Evolutionary conservation across 2,329 filamentous ascomycete species (phyloP), one percentile per base, ranked within the genome.

Genomic region (Ophiostoma sp.): DNA sequence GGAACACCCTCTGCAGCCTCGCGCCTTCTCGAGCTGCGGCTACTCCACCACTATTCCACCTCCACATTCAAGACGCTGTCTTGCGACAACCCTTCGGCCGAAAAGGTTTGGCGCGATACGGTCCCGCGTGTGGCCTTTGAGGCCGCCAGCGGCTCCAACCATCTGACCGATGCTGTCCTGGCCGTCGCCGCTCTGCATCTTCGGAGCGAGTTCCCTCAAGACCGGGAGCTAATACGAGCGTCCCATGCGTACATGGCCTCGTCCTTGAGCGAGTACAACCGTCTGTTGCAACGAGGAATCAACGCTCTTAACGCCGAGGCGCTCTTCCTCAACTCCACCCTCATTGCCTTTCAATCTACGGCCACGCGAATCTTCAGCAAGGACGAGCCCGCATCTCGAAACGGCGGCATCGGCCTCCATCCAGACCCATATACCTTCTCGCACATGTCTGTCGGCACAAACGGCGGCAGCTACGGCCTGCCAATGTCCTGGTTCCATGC

Each of bases 331-430:
- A 89, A 86, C 0, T 81, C 86, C 1, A 81, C 86, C 2, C 79
- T 89, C 73, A 86, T 92, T 75, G 80, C 89, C 74, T 87, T 92
- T 76, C 82, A 92, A 75, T 80, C 89, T 72, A 83, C 86, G 41
- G 81, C 90, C 55, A 82, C 86, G 65, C 79, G 89, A 73, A 82
- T 87, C 69, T 88, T 88, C 70, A 81, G 82, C 69, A 84, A 86
- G 66, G 84, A 87, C 68, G 85, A 87, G 67, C 70, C 67, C 5
- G 6, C 60, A 45, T 6, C 45, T 5, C 38, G 47, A 9, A 42
- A 44, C 45, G 27, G 41, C 55, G 36, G 12, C 42, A 18, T 49
- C 42, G 49, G 65, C 66, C n/a, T 67, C 68, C 60, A 55, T 27
- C 49, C 63, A 18, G 47, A 65, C 65, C 38, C 63, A n/a, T 65